Percentiles rank a stretch among this genome's conserved stretches.
Evolutionary conservation across 169 alveolate species (phyloP).

Genomic region (Cryptosporidium felis): DNA sequence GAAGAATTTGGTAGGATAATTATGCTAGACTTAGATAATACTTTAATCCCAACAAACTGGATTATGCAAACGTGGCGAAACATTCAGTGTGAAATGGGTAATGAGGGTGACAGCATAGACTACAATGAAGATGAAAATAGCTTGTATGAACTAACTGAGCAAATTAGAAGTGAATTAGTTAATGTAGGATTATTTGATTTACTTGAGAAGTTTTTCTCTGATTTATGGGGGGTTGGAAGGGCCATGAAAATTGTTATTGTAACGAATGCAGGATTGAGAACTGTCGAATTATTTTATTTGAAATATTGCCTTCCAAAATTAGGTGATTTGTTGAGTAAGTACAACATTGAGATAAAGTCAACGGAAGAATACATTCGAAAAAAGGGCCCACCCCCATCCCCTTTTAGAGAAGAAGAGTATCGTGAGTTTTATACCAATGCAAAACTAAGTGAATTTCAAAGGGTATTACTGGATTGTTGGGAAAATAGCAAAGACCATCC

Average conservation of each 20-base stretch:
- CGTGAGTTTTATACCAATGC: slow-evolving; percentile 75
- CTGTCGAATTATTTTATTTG: slow-evolving; percentile 74
- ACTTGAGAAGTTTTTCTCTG: slow-evolving; percentile 63
- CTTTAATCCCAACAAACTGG: slow-evolving; percentile 76
- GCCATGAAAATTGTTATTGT: slow-evolving; percentile 71
- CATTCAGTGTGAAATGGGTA: slow-evolving; percentile 57
- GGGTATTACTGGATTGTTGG: slow-evolving; percentile 65
- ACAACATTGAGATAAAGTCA: slow-evolving; percentile 65
- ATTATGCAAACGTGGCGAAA: slow-evolving; percentile 75
- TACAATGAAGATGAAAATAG: slow-evolving; percentile 15
- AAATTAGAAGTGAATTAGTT: slow-evolving; percentile 65
- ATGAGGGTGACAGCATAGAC: slow-evolving; percentile 44
- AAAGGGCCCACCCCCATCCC: slow-evolving; percentile 74
- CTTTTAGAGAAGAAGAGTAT: slow-evolving; percentile 73
- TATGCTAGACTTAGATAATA: slow-evolving; percentile 74
- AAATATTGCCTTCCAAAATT: slow-evolving; percentile 73
- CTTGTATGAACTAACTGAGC: slow-evolving; percentile 45
- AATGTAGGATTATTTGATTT: slow-evolving; percentile 69
- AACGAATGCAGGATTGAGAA: slow-evolving; percentile 75
- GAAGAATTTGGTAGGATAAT: slow-evolving; percentile 44
- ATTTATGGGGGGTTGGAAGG: slow-evolving; percentile 31
- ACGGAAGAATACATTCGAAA: slow-evolving; percentile 73
- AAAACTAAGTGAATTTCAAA: slow-evolving; percentile 72
- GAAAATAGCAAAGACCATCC: neutral
- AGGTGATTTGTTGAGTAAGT: slow-evolving; percentile 66